Evolutionary conservation across 495 filamentous ascomycete species (phyloP).

Genomic region (Xylaria venustula): DNA sequence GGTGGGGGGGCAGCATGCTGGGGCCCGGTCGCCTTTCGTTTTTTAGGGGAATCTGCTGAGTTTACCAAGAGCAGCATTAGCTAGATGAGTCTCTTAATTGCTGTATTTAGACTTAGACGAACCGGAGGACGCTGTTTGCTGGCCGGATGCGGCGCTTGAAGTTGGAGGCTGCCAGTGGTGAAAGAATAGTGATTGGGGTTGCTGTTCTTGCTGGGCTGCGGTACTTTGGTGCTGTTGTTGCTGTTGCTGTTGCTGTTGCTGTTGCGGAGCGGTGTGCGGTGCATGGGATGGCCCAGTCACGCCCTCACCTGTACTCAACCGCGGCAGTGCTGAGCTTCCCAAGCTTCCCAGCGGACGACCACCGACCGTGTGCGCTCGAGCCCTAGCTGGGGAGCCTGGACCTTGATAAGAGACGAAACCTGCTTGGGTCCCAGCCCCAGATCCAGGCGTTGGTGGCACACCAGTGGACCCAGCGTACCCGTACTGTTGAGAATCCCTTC

Average conservation of each 20-base stretch:
- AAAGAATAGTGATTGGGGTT: constrained; percentile 76
- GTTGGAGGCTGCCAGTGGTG: constrained; percentile 88
- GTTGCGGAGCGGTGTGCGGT: constrained; percentile 16
- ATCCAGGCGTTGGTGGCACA: constrained; percentile 46
- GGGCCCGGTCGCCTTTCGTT: constrained; percentile 67
- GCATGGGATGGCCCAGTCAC: constrained; percentile 17
- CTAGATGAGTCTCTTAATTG: constrained; percentile 46
- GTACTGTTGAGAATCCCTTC: constrained; percentile 46
- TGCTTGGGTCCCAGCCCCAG: constrained; percentile 37
- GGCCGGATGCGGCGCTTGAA: constrained; percentile 57
- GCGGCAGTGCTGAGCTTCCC: constrained; percentile 28
- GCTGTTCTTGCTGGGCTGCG: constrained; percentile 53
- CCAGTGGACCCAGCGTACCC: constrained; percentile 42
- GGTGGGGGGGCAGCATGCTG: constrained; percentile 59
- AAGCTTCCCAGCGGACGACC: constrained; percentile 27
- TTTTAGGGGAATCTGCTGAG: constrained; percentile 65
- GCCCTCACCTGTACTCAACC: constrained; percentile 29
- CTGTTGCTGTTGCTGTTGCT: too few species aligned
- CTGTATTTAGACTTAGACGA: constrained; percentile 57
- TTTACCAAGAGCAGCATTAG: constrained; percentile 49
- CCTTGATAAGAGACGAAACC: constrained; percentile 32
- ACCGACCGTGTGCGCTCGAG: constrained; percentile 34
- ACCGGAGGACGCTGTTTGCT: constrained; percentile 66
- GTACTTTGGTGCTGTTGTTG: constrained; percentile 35
- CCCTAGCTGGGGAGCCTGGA: constrained; percentile 43